These are phyloP conservation scores for Hypoxylon lenormandii DNA, from an alignment of 495 filamentous ascomycete genomes.

Conservation along the genomic window DNA sequence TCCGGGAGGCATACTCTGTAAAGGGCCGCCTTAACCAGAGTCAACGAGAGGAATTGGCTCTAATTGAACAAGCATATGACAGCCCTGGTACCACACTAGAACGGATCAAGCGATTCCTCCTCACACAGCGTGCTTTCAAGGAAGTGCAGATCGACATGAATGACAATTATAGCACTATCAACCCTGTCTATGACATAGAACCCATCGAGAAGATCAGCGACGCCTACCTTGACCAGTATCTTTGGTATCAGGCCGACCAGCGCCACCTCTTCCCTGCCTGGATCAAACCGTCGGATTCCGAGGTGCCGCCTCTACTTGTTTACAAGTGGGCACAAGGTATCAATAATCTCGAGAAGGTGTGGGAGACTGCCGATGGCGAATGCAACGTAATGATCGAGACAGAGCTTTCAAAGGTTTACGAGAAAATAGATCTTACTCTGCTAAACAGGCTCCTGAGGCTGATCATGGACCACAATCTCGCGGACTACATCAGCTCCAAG, in stretches of 20 bases:
- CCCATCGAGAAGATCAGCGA: conserved; percentile 99
- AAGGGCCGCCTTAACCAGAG: conserved; percentile 98
- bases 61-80: conserved; percentile 99
- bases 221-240: conserved; percentile 97
- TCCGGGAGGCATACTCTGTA: conserved; percentile 96
- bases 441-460: conserved; percentile 91
- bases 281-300: conserved; percentile 99
- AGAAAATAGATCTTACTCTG: conserved; percentile 98
- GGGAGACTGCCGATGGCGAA: conserved; percentile 94
- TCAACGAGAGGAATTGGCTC: conserved; percentile 94
- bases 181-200: conserved; percentile 98
- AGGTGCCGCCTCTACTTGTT: conserved; percentile 94
- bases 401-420: conserved; percentile 96
- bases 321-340: conserved; percentile 99
- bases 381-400: conserved; percentile 99
- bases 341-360: conserved; percentile 98
- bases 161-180: conserved; percentile 99
- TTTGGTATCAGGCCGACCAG: conserved; percentile 99
- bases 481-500: conserved; percentile 99
- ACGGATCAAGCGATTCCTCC: conserved; percentile 95
- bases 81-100: conserved; percentile 96
- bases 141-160: conserved; percentile 99
- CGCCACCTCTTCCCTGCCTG: conserved; percentile 97
- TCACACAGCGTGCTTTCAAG: conserved; percentile 98
- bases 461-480: conserved; percentile 99